These are phyloP conservation scores for Trichoderma koningii DNA, from an alignment of 2,329 filamentous ascomycete species.

Conservation along the genomic window DNA sequence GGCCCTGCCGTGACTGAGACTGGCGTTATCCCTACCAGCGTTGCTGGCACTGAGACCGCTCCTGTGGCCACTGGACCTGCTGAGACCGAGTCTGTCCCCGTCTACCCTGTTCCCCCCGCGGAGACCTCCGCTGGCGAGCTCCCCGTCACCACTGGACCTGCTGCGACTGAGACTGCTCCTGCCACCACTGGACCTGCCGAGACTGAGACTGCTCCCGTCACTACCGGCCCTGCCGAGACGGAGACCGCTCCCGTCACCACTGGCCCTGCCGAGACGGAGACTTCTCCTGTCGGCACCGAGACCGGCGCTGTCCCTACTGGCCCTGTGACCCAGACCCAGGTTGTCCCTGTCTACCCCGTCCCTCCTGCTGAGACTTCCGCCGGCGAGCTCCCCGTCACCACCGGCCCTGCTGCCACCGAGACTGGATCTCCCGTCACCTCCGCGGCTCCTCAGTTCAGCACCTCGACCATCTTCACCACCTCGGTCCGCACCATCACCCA, in stretches of 20 bases:
- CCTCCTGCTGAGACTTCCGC: constrained; percentile 30
- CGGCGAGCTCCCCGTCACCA: constrained; percentile 24
- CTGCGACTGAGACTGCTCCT: constrained; percentile 1
- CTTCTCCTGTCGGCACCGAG: neutral
- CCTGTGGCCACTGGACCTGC: constrained; percentile 2
- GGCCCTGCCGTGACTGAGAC: neutral
- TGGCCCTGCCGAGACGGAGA: constrained; percentile 20
- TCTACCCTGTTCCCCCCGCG: constrained; percentile 30
- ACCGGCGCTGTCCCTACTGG: constrained; percentile 23
- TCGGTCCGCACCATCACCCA: constrained; percentile 63
- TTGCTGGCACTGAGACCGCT: neutral
- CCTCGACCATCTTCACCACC: constrained; percentile 59
- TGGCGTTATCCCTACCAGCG: too few species aligned
- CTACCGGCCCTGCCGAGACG: constrained; percentile 29
- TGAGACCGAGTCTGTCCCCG: constrained; percentile 15
- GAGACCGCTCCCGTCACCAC: constrained; percentile 19
- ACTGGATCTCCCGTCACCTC: neutral
- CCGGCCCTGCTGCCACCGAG: constrained; percentile 11
- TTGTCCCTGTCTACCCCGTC: constrained; percentile 4
- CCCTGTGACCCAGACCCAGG: constrained; percentile 17
- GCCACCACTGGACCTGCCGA: neutral
- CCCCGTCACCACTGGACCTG: constrained; percentile 27
- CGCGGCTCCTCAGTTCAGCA: constrained; percentile 40
- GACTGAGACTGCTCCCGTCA: constrained; percentile 28
- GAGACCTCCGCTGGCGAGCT: constrained; percentile 4